phyloP scores from a whole-genome alignment of 2,329 filamentous ascomycete genomes.

The Neodidymelliopsis sp. region DNA sequence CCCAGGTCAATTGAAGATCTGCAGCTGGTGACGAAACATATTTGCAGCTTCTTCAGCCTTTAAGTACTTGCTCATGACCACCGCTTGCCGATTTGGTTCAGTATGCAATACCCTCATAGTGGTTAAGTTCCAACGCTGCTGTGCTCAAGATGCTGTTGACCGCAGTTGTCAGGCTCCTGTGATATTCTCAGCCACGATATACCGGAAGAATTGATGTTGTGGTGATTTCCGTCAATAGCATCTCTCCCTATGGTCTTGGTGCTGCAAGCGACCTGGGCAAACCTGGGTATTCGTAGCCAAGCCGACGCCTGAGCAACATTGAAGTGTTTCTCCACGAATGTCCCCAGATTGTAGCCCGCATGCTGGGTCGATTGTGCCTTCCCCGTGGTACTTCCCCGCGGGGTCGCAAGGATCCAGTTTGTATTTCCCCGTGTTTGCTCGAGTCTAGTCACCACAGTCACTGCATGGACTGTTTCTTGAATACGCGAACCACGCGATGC shows the following conservation, averaged over 20 bases:
- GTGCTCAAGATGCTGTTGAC: slow-evolving; percentile 10
- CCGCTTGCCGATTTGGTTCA: slow-evolving; percentile 4
- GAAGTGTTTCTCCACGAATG: slow-evolving; percentile 18
- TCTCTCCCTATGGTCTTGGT: slow-evolving; percentile 13
- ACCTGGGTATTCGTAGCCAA: slow-evolving; percentile 8
- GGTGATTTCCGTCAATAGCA: slow-evolving; percentile 13
- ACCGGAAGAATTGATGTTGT: slow-evolving; percentile 17
- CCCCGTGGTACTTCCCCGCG: slow-evolving; percentile 9
- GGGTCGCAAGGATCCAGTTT: slow-evolving; percentile 4
- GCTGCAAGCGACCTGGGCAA: slow-evolving; percentile 16
- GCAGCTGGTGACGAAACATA: slow-evolving; percentile 11
- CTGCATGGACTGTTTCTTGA: neutral
- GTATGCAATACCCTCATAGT: slow-evolving; percentile 1
- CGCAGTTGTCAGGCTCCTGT: slow-evolving; percentile 13
- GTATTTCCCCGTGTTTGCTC: slow-evolving; percentile 8
- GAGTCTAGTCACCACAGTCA: neutral
- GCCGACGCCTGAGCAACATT: slow-evolving; percentile 15
- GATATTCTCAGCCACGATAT: slow-evolving; percentile 15
- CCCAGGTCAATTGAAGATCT: slow-evolving; percentile 14
- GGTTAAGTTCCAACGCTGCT: slow-evolving; percentile 6
- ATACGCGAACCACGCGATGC: neutral
- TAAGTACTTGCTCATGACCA: slow-evolving; percentile 14
- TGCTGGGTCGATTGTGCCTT: slow-evolving; percentile 1
- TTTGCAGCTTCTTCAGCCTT: slow-evolving; percentile 15
- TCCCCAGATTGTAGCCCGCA: slow-evolving; percentile 14